Conservation (phyloP, 306 rosid genomes). For the Vachellia collinsii region DNA sequence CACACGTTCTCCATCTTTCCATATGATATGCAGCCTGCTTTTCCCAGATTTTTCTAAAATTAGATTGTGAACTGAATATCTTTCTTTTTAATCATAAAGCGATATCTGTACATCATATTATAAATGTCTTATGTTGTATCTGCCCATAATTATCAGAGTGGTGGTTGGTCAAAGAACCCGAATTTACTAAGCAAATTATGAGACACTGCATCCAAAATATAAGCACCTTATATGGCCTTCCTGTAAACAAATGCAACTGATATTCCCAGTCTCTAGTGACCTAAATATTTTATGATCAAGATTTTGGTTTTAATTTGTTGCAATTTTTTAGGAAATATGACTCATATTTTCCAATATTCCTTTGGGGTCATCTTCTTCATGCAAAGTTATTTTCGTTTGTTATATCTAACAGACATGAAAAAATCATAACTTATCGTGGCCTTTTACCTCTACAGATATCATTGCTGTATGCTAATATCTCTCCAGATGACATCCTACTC, state of each 20-base stretch:
- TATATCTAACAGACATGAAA: slow-evolving; percentile 14
- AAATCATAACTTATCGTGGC: slow-evolving; percentile 40
- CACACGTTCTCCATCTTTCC: neutral
- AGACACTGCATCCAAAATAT: neutral
- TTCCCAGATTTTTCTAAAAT: slow-evolving; percentile 20
- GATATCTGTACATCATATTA: neutral
- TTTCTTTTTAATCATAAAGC: neutral
- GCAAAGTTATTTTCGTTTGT: neutral
- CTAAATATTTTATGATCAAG: slow-evolving; percentile 7
- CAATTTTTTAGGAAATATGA: slow-evolving; percentile 14
- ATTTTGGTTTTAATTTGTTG: neutral
- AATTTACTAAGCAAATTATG: neutral
- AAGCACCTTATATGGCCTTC: neutral
- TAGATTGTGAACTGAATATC: slow-evolving; percentile 15
- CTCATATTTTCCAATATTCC: slow-evolving; percentile 28
- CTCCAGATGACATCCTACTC: slow-evolving; percentile 95
- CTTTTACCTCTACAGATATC: slow-evolving; percentile 65
- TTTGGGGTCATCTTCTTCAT: slow-evolving; percentile 26
- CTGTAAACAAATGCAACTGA: neutral
- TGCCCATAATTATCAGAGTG: neutral
- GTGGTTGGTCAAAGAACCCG: neutral
- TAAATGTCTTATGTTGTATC: neutral
- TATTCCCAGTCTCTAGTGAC: neutral
- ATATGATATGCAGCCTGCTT: slow-evolving; percentile 25
- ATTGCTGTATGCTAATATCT: slow-evolving; percentile 79